Base-by-base conservation (phyloP, 1,284 basidiomycete genomes). In the Leccinum griseonigrum region DNA sequence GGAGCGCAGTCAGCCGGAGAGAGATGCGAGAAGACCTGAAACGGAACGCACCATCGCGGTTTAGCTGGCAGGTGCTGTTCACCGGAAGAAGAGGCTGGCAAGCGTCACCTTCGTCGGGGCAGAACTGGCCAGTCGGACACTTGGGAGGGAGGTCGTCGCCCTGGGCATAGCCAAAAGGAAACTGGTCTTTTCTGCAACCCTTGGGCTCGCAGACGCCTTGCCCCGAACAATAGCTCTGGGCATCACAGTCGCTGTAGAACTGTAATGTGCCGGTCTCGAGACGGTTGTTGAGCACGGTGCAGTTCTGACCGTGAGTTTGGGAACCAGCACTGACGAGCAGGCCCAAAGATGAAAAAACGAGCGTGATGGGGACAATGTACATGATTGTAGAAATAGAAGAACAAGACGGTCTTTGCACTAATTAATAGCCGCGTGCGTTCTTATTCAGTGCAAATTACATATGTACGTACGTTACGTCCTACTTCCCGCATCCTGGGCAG, bases 101-200 rank as follows among this genome's bases (percentile, higher is more conserved):
- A 2, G 75, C 78, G 68, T 88, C 86, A 64, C 85, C 85, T 75
- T 95, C 93, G 70, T 96, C 93, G 1, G 93, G 94, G 75, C 94
- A 96, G 76, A 93, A 94, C 65, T 81, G 70, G 28, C 84, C 87
- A 18, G 68, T 66, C 3, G 76, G 73, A 69, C 93, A 95, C 64
- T 85, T 80, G 7, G 79, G 76, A 1, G 92, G 92, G 31, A 91
- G 68, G 38, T 76, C 64, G 54, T 76, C 67, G 60, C 74, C 69
- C 59, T 76, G 69, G 10, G 67, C 28, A 69, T 87, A 91, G 32
- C 89, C 89, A 70, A 91, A 89, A 0, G 90, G 89, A 70, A 82
- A 93, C 59, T 90, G 85, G 72, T 95, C 92, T 63, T 75, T 83
- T 64, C 93, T 81, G 75, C 92, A 96, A 7, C 85, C 82, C 69